These are phyloP conservation scores for Oidiodendron maius DNA, from an alignment of 495 filamentous ascomycete genomes.

Conservation along the genomic window DNA sequence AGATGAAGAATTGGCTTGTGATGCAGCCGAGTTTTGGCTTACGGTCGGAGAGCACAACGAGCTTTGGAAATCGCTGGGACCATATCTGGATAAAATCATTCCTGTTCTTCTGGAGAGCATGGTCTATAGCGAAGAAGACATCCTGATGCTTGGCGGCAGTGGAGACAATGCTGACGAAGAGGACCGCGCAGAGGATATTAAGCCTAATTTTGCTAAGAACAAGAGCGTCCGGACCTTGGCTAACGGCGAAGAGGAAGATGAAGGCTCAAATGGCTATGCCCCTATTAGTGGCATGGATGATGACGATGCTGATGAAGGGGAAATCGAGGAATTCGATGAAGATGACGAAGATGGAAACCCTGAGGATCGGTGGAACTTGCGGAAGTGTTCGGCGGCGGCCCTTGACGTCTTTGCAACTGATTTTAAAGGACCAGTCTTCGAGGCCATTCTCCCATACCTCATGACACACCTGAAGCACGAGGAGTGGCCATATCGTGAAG, in stretches of 20 bases:
- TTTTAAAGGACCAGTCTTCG: conserved; percentile 84
- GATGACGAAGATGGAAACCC: conserved; percentile 71
- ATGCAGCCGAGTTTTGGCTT: conserved; percentile 97
- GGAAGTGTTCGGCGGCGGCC: conserved; percentile 96
- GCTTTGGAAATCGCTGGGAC: conserved; percentile 65
- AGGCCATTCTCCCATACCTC: conserved; percentile 85
- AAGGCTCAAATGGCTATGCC: conserved; percentile 41
- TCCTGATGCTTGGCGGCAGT: conserved; percentile 71
- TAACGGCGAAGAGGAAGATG: conserved; percentile 46
- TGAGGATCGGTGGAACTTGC: conserved; percentile 91
- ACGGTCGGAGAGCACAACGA: conserved; percentile 81
- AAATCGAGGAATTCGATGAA: conserved; percentile 73
- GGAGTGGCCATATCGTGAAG: conserved; percentile 91
- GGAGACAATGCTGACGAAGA: conserved; percentile 90
- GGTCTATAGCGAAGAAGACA: conserved; percentile 94
- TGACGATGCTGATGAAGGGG: conserved; percentile 83
- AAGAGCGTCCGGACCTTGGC: conserved; percentile 39
- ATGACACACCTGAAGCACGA: conserved; percentile 81
- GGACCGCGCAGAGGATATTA: conserved; percentile 86
- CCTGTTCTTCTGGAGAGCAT: conserved; percentile 90
- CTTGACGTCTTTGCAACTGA: conserved; percentile 89
- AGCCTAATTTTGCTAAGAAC: conserved; percentile 80
- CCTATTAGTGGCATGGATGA: conserved; percentile 44
- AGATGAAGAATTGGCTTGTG: conserved; percentile 85
- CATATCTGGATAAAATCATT: conserved; percentile 78